Conservation (phyloP, 768 basidiomycete genomes). For the Paxillus ammoniavirescens region DNA sequence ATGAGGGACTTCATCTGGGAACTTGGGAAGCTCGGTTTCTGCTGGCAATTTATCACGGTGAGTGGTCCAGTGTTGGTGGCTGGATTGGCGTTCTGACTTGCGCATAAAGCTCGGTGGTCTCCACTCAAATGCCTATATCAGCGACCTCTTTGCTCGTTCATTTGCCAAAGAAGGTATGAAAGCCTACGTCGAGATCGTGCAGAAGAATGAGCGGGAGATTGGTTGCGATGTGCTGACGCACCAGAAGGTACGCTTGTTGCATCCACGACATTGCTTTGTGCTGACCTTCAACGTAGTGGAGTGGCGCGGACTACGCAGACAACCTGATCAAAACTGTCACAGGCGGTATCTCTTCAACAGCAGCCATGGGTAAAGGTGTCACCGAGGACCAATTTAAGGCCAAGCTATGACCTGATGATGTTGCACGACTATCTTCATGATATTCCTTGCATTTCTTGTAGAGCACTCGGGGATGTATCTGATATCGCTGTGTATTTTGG, state of each 20-base stretch:
- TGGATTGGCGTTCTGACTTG: constrained; percentile 7
- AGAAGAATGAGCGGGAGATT: constrained; percentile 88
- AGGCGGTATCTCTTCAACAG: constrained; percentile 93
- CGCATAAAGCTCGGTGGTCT: constrained; percentile 81
- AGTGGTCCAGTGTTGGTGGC: constrained; percentile 25
- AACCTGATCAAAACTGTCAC: constrained; percentile 93
- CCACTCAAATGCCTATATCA: constrained; percentile 97
- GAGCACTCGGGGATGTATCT: not conserved
- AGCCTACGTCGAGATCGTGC: constrained; percentile 94
- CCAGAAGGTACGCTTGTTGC: constrained; percentile 68
- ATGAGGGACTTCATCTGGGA: constrained; percentile 93
- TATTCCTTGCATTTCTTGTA: not conserved
- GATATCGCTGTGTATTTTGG: not conserved
- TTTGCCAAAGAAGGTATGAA: constrained; percentile 98
- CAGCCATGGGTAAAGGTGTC: constrained; percentile 99
- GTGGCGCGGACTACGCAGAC: constrained; percentile 92
- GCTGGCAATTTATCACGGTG: constrained; percentile 99
- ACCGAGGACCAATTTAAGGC: constrained; percentile 82
- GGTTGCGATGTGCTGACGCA: constrained; percentile 97
- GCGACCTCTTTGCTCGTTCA: constrained; percentile 84
- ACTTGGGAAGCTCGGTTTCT: constrained; percentile 92
- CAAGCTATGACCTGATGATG: constrained; percentile 37
- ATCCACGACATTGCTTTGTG: not conserved
- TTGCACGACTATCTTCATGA: not conserved
- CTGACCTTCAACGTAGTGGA: constrained; percentile 62